Conservation (phyloP, 352 stramenopile species). For the Phytophthora europaea region DNA sequence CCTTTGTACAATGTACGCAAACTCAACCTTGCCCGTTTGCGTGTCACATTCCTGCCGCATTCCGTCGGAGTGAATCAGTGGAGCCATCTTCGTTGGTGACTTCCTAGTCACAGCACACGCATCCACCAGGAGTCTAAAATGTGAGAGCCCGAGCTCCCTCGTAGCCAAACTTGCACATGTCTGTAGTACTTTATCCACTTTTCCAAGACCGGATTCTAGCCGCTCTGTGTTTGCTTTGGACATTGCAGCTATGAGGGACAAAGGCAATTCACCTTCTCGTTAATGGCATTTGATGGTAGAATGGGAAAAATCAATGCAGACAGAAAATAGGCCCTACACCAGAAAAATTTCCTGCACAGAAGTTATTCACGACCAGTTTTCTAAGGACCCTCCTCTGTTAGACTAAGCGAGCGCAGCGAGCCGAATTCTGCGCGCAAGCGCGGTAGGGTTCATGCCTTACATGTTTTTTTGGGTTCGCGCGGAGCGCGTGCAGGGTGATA, state of each 20-base stretch:
- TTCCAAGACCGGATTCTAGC: not conserved
- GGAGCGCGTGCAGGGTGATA: too few relatives aligned
- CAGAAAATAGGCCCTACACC: too few relatives aligned
- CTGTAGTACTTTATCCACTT: not conserved
- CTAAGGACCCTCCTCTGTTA: too few relatives aligned
- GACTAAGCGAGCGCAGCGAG: too few relatives aligned
- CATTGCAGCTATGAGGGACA: not conserved
- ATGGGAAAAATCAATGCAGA: too few relatives aligned
- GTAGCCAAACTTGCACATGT: constrained; percentile 4
- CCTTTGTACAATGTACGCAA: constrained; percentile 5
- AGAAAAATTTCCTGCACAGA: too few relatives aligned
- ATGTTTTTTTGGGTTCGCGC: too few relatives aligned
- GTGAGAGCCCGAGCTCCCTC: not conserved
- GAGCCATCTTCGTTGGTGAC: constrained; percentile 1
- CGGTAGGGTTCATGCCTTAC: too few relatives aligned
- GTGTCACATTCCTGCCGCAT: constrained; percentile 3
- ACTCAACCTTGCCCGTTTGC: not conserved
- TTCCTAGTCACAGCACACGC: not conserved
- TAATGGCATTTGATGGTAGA: too few relatives aligned
- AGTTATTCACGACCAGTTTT: too few relatives aligned
- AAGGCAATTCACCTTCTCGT: too few relatives aligned
- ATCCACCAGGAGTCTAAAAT: not conserved
- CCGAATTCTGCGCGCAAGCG: too few relatives aligned
- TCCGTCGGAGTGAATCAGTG: not conserved
- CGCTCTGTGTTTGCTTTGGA: not conserved